These are phyloP conservation scores for Lactifluus echinatus DNA, from an alignment of 768 basidiomycete genomes.

Conservation along the genomic window DNA sequence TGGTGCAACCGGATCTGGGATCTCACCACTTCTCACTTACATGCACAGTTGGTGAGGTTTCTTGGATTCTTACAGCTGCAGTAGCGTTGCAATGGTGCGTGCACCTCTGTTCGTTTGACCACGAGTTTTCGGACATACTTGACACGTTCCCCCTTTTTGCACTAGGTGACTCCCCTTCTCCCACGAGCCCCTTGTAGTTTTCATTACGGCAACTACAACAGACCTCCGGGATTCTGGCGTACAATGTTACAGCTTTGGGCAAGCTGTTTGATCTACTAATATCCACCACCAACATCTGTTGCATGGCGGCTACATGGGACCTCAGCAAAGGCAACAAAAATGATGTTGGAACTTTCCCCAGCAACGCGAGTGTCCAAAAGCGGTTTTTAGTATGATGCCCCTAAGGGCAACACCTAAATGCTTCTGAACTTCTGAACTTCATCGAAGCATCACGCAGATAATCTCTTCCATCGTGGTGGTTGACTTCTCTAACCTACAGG, in stretches of 20 bases:
- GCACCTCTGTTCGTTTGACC: background rate
- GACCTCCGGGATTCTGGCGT: background rate
- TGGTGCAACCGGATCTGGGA: background rate
- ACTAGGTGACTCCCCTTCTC: background rate
- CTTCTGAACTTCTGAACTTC: background rate
- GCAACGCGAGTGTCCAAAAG: background rate
- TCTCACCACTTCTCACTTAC: background rate
- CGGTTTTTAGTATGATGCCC: background rate
- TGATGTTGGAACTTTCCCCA: background rate
- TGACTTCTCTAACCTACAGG: background rate
- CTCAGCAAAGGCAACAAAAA: background rate
- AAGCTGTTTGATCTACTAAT: background rate
- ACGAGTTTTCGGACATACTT: background rate
- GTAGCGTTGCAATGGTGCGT: slow-evolving; percentile 8
- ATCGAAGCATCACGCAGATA: background rate
- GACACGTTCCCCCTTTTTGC: background rate
- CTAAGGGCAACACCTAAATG: background rate
- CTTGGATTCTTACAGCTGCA: background rate
- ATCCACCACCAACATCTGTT: background rate
- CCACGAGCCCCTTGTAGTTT: background rate
- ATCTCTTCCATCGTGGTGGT: background rate
- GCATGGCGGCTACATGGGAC: background rate
- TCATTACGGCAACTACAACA: background rate
- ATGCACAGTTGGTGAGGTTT: background rate
- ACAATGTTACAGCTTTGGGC: background rate